phyloP scores from a whole-genome alignment of 75 land plant species.

The Azolla pinnata region DNA sequence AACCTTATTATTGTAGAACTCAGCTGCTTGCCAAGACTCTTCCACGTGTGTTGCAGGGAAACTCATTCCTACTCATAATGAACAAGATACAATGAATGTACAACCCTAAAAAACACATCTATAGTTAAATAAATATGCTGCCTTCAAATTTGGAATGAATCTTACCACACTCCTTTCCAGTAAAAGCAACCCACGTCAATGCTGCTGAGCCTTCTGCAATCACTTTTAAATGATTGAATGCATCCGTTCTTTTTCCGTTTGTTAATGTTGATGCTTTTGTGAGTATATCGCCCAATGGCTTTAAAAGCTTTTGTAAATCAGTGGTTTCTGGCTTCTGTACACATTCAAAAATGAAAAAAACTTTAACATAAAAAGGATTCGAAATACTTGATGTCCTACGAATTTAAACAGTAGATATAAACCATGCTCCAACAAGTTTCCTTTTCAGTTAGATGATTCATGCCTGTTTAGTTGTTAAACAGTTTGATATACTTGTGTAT shows the following conservation, averaged over 20 bases:
- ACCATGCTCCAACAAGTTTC: too few species aligned
- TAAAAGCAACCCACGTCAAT: constrained; percentile 77
- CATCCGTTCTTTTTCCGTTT: constrained; percentile 75
- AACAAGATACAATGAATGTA: constrained; percentile 1
- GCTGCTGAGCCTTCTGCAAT: constrained; percentile 78
- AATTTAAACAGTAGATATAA: not conserved
- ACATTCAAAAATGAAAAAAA: not conserved
- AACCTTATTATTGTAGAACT: constrained; percentile 95
- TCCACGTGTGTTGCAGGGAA: constrained; percentile 89
- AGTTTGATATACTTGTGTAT: too few species aligned
- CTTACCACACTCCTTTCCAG: constrained; percentile 84
- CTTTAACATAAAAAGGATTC: not conserved
- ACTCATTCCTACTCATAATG: constrained; percentile 58
- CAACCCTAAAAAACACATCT: not conserved
- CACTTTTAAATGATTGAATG: constrained; percentile 71
- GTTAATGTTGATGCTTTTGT: constrained; percentile 67
- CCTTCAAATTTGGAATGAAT: not conserved
- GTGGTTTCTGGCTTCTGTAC: constrained; percentile 63
- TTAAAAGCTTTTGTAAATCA: constrained; percentile 56
- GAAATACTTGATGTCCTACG: not conserved
- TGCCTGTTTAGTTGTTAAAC: too few species aligned
- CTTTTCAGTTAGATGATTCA: too few species aligned
- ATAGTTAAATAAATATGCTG: not conserved
- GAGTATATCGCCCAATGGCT: constrained; percentile 71
- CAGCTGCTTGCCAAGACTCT: constrained; percentile 98